These are phyloP conservation scores for Larix kaempferi DNA, from an alignment of 75 land plant species.

Conservation along the genomic window DNA sequence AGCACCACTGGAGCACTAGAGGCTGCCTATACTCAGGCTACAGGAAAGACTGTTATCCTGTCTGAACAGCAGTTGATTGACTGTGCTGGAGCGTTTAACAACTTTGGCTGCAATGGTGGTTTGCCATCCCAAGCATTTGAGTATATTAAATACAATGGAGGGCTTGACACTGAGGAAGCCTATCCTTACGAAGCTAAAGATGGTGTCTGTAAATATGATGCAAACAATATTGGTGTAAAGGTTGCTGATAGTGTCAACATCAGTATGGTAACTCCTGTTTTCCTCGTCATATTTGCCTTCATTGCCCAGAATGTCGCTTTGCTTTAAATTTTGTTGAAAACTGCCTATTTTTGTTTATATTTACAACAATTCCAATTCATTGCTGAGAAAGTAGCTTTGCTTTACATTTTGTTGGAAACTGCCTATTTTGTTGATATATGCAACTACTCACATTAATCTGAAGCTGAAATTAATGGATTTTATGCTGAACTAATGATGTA, in stretches of 20 bases:
- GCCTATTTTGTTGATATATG: too few species aligned
- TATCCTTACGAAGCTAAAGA: slow-evolving; percentile 85
- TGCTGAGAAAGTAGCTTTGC: too few species aligned
- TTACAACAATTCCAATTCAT: too few species aligned
- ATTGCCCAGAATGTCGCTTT: too few species aligned
- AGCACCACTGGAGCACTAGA: slow-evolving; percentile 98
- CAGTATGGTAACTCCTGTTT: slow-evolving; percentile 50
- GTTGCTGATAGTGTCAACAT: slow-evolving; percentile 93
- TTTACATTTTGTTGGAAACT: too few species aligned
- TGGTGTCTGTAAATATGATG: slow-evolving; percentile 64
- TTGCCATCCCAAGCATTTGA: slow-evolving; percentile 98
- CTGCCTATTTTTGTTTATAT: too few species aligned
- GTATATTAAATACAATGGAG: slow-evolving; percentile 93
- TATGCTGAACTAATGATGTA: not conserved
- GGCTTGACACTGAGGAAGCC: slow-evolving; percentile 91
- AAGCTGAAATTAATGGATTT: not conserved
- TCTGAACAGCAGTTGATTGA: slow-evolving; percentile 99
- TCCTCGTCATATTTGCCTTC: too few species aligned
- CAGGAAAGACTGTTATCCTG: slow-evolving; percentile 69
- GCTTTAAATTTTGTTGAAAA: too few species aligned
- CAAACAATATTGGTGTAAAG: slow-evolving; percentile 71
- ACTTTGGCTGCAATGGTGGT: slow-evolving; percentile 95
- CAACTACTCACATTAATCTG: too few species aligned
- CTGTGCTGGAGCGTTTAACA: slow-evolving; percentile 85
- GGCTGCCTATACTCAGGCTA: slow-evolving; percentile 95